Evolutionary conservation across 768 basidiomycete species (phyloP).

Genomic region (Auriscalpium orientale): DNA sequence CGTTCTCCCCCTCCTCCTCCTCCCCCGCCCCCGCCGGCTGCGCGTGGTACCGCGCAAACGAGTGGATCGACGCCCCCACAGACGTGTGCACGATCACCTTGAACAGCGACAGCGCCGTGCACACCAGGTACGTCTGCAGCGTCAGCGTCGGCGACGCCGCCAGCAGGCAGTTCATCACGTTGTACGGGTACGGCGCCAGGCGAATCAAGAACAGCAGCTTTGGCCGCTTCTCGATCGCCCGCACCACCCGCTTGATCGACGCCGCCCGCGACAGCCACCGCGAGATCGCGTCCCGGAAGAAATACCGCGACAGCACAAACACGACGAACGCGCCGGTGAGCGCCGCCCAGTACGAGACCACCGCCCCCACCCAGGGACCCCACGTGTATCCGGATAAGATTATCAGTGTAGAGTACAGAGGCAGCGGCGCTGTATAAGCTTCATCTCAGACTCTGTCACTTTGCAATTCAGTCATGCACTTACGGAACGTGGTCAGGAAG

Average conservation of each 20-base stretch:
- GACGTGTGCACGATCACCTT: constrained; percentile 90
- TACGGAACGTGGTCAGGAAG: constrained; percentile 83
- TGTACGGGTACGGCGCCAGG: constrained; percentile 87
- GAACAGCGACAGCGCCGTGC: constrained; percentile 79
- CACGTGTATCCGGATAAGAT: constrained; percentile 88
- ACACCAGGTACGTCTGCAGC: constrained; percentile 67
- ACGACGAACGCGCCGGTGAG: constrained; percentile 79
- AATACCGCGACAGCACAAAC: constrained; percentile 69
- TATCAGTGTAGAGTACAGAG: constrained; percentile 90
- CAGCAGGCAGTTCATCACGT: constrained; percentile 91
- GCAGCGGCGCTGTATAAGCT: constrained; percentile 66
- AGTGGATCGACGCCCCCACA: constrained; percentile 78
- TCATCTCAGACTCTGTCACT: constrained; percentile 6
- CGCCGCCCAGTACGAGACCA: constrained; percentile 83
- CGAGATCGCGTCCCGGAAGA: constrained; percentile 63
- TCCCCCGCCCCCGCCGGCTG: constrained; percentile 6
- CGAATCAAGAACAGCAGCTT: constrained; percentile 87
- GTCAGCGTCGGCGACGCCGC: constrained; percentile 81
- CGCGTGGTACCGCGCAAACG: constrained; percentile 63
- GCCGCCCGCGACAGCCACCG: constrained; percentile 64
- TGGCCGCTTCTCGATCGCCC: constrained; percentile 82
- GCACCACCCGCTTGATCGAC: constrained; percentile 72
- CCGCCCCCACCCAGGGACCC: constrained; percentile 75
- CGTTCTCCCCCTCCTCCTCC: constrained; percentile 39
- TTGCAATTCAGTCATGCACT: constrained; percentile 25